phyloP scores from a whole-genome alignment of 805 yeast species.

The Sugiyamaella qingdaonensis region DNA sequence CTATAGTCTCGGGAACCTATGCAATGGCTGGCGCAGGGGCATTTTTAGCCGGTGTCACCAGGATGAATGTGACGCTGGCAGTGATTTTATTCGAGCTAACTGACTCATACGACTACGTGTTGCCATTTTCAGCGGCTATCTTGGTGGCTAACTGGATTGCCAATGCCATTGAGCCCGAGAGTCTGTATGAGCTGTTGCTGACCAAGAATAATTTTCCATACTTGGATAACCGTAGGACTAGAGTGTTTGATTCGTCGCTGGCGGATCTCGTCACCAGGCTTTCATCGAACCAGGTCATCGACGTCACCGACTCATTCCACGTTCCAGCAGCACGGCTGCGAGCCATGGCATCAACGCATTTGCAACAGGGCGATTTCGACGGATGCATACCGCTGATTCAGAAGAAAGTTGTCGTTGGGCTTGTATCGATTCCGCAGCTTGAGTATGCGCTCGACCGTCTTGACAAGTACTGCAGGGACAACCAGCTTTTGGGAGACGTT shows the following conservation, averaged over 20 bases:
- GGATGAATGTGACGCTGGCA: slow-evolving; percentile 86
- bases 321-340: slow-evolving; percentile 35
- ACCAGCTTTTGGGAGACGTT: slow-evolving; percentile 18
- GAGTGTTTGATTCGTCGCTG: slow-evolving; percentile 35
- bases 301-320: slow-evolving; percentile 36
- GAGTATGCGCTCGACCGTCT: slow-evolving; percentile 49
- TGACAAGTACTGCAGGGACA: slow-evolving; percentile 22
- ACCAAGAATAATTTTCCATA: slow-evolving; percentile 50
- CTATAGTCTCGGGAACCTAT: slow-evolving; percentile 84
- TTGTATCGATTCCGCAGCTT: slow-evolving; percentile 47
- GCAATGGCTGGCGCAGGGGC: slow-evolving; percentile 97
- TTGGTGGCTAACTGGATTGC: slow-evolving; percentile 58
- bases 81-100: slow-evolving; percentile 80
- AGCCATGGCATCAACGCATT: slow-evolving; percentile 37
- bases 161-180: slow-evolving; percentile 45
- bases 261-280: slow-evolving; percentile 38
- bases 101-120: slow-evolving; percentile 51
- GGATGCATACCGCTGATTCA: slow-evolving; percentile 50
- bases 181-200: slow-evolving; percentile 48
- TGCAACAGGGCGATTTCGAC: slow-evolving; percentile 43
- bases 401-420: slow-evolving; percentile 39
- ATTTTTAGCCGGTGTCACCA: slow-evolving; percentile 90
- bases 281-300: slow-evolving; percentile 32
- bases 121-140: slow-evolving; percentile 53
- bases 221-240: slow-evolving; percentile 40